A percentile compares a stretch with the other conserved stretches of the same genome.
Conservation (phyloP, 2,329 filamentous ascomycete species). For the Trichoderma koningii region DNA sequence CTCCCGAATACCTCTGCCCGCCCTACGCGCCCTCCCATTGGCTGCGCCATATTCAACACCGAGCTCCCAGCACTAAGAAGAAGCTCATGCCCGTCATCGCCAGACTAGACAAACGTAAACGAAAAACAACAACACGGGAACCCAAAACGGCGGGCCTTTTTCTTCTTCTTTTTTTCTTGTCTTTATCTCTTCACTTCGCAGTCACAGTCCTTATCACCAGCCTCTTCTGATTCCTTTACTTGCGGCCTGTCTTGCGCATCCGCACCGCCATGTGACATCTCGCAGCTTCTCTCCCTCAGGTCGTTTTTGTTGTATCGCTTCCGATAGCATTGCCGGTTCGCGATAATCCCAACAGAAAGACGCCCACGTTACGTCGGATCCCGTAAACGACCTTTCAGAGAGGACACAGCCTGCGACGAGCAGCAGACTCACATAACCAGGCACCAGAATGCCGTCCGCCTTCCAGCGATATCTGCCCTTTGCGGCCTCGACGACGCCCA, state of each 20-base stretch:
- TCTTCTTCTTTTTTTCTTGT: neutral
- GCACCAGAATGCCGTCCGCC: conserved; percentile 32
- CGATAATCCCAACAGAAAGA: neutral
- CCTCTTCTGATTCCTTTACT: neutral
- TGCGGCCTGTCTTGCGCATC: neutral
- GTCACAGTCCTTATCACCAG: neutral
- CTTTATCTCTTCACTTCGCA: neutral
- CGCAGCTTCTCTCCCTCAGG: neutral
- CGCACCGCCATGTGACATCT: conserved; percentile 13
- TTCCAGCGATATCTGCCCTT: conserved; percentile 58
- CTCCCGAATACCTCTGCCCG: conserved; percentile 7
- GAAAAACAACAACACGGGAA: neutral
- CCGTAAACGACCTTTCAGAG: neutral
- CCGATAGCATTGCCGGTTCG: neutral
- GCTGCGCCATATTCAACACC: conserved; percentile 1
- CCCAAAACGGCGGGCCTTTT: conserved; percentile 5
- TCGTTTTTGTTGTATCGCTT: neutral
- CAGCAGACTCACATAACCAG: neutral
- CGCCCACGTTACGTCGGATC: neutral
- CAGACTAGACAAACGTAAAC: neutral
- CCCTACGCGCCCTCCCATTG: conserved; percentile 5
- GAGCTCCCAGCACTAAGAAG: conserved; percentile 6
- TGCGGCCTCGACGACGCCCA: conserved; percentile 58
- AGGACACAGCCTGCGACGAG: neutral
- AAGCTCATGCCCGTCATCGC: conserved; percentile 12